phyloP scores from a whole-genome alignment of 2,329 filamentous ascomycete species.

The Xylaria sp. region DNA sequence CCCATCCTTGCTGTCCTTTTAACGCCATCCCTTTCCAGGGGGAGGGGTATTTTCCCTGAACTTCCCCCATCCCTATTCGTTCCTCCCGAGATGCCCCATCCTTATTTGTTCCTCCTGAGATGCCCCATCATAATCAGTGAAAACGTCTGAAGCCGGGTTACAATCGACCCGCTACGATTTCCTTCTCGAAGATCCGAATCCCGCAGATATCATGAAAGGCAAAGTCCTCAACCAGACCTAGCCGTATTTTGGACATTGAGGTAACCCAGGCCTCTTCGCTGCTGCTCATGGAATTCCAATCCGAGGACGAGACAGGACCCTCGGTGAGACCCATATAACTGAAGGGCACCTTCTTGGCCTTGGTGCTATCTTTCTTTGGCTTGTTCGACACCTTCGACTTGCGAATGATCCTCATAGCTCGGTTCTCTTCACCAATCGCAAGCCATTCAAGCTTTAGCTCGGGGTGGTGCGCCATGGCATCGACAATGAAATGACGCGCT shows the following conservation, averaged over 20 bases:
- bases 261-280: slow-evolving; percentile 40
- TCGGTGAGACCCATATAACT: slow-evolving; percentile 1
- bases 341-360: slow-evolving; percentile 37
- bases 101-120: too few relatives aligned
- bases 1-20: too few relatives aligned
- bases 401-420: slow-evolving; percentile 53
- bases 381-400: slow-evolving; percentile 37
- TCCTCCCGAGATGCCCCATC: too few relatives aligned
- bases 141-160: too few relatives aligned
- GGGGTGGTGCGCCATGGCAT: slow-evolving; percentile 59
- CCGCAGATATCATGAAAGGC: slow-evolving; percentile 50
- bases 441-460: slow-evolving; percentile 61
- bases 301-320: slow-evolving; percentile 17
- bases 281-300: slow-evolving; percentile 38
- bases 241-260: slow-evolving; percentile 30
- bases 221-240: slow-evolving; percentile 44
- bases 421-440: slow-evolving; percentile 54
- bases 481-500: slow-evolving; percentile 60
- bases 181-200: slow-evolving; percentile 62
- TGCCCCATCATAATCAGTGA: too few relatives aligned
- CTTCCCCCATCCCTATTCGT: too few relatives aligned
- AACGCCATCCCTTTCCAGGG: too few relatives aligned
- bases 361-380: slow-evolving; percentile 38
- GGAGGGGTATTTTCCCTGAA: too few relatives aligned
- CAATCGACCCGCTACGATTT: slow-evolving; percentile 50